Evolutionary conservation across 1,284 basidiomycete genomes (phyloP).

Genomic region (Jaminaea rosea): DNA sequence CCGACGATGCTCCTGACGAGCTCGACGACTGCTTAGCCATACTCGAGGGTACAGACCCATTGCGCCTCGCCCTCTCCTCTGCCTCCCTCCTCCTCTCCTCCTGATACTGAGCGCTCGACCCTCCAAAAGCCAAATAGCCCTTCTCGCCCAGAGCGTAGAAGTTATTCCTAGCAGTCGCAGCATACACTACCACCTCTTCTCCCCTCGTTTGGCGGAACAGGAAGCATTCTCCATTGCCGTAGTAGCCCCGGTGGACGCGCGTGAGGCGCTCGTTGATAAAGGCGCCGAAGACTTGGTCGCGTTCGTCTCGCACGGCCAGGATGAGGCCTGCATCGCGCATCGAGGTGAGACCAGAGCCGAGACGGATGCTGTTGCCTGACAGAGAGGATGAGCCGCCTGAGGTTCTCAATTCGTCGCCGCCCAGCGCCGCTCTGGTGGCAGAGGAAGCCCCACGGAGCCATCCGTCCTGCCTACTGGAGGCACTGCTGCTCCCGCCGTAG

Average conservation of each 20-base stretch:
- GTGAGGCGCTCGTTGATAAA: constrained; percentile 40
- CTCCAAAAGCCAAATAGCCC: constrained; percentile 34
- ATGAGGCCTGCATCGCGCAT: constrained; percentile 35
- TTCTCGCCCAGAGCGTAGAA: constrained; percentile 76
- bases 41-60: too few relatives aligned
- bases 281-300: constrained; percentile 43
- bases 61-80: too few relatives aligned
- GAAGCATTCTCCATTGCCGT: constrained; percentile 40
- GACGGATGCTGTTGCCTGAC: constrained; percentile 1
- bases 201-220: constrained; percentile 17
- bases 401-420: too few relatives aligned
- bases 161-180: constrained; percentile 81
- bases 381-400: too few relatives aligned
- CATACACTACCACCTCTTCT: constrained; percentile 53
- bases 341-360: constrained; percentile 20
- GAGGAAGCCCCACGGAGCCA: constrained; percentile 34
- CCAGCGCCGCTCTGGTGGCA: constrained; percentile 22
- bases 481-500: constrained; percentile 1
- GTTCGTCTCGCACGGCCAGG: constrained; percentile 31
- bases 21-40: too few relatives aligned
- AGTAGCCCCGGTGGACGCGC: constrained; percentile 35
- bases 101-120: too few relatives aligned
- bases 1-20: constrained; percentile 40
- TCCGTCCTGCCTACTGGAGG: constrained; percentile 10
- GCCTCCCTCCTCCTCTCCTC: too few relatives aligned